Conservation (phyloP, 192 early-diverging fungal genomes). For the Backusella morwellensis region DNA sequence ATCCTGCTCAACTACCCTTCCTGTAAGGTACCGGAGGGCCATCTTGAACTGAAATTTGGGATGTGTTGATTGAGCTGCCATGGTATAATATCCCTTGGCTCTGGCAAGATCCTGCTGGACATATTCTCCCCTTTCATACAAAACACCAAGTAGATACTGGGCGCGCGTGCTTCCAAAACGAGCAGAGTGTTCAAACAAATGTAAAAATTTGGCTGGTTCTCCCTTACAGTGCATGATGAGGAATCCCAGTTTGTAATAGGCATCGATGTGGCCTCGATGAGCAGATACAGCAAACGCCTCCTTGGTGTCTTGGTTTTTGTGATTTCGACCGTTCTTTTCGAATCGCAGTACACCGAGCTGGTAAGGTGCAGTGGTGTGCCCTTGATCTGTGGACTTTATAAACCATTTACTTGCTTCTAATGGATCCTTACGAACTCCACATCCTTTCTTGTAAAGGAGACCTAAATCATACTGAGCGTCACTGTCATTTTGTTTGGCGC, state of each 20-base stretch:
- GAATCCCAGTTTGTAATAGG: not conserved
- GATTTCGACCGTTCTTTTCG: too few species aligned
- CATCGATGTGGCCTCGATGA: not conserved
- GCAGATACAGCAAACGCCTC: not conserved
- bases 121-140: not conserved
- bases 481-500: slow-evolving; percentile 17
- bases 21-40: not conserved
- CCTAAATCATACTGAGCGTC: slow-evolving; percentile 19
- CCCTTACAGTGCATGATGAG: not conserved
- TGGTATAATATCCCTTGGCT: slow-evolving; percentile 22
- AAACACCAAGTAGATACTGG: not conserved
- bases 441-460: not conserved
- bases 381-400: not conserved
- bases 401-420: not conserved
- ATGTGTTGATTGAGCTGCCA: not conserved
- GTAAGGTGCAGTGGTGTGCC: not conserved
- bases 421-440: not conserved
- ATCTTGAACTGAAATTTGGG: not conserved
- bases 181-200: not conserved
- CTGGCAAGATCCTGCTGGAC: slow-evolving; percentile 12
- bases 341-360: not conserved
- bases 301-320: not conserved
- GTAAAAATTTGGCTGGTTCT: not conserved
- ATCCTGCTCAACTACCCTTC: slow-evolving; percentile 21
- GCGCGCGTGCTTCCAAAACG: not conserved